phyloP scores from a whole-genome alignment of 2,329 filamentous ascomycete genomes.

The Paraphoma sp. region DNA sequence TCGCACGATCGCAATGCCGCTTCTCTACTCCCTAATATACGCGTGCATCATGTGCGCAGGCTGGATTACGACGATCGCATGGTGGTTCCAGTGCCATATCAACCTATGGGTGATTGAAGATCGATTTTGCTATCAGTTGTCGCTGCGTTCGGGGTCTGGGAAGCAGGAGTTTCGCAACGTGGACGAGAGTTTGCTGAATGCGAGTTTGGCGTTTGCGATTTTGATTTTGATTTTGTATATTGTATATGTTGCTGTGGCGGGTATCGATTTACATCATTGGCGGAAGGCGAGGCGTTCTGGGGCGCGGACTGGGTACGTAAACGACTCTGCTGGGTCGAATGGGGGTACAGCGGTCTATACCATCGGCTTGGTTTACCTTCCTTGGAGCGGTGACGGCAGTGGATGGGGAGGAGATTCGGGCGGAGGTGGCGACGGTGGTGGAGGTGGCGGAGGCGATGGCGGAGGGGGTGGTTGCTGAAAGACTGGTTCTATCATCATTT shows the following conservation, averaged over 20 bases:
- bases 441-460: neutral
- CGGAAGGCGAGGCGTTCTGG: neutral
- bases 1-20: neutral
- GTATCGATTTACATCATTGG: neutral
- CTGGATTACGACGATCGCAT: neutral
- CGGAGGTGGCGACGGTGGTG: too few relatives aligned
- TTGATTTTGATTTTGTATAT: neutral
- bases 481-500: too few relatives aligned
- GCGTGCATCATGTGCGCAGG: neutral
- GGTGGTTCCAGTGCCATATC: neutral
- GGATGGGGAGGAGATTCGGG: neutral
- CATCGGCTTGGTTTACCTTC: too few relatives aligned
- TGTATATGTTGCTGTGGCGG: neutral
- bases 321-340: too few relatives aligned
- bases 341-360: too few relatives aligned
- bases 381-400: neutral
- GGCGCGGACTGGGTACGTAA: too few relatives aligned
- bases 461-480: neutral
- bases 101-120: neutral
- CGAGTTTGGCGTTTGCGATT: constrained; percentile 9
- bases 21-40: neutral
- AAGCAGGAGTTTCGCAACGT: neutral
- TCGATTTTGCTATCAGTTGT: neutral
- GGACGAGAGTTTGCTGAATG: neutral
- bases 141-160: neutral